Percentiles rank a stretch among this genome's conserved stretches.
Conservation (phyloP, 139 green algal species). For the Chlamydomonas schloesseri region DNA sequence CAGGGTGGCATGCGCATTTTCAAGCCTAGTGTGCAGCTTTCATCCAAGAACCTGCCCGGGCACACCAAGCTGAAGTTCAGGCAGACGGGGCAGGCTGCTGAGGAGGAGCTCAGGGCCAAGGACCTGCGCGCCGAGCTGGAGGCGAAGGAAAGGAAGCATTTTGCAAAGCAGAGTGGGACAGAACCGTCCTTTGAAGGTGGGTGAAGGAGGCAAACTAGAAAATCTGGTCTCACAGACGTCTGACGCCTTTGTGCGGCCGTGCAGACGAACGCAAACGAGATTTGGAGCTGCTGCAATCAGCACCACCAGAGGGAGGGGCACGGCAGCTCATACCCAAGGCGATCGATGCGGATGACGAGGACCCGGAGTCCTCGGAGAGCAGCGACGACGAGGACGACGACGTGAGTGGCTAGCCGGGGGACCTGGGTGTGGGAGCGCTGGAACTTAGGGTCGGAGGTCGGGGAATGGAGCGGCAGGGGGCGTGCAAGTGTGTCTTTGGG, state of each 20-base stretch:
- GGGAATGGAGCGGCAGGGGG: too few relatives aligned
- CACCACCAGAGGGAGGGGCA: slow-evolving; percentile 10
- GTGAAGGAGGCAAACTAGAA: background rate
- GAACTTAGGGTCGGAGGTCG: too few relatives aligned
- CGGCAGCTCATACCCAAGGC: slow-evolving; percentile 81
- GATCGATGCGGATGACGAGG: slow-evolving; percentile 85
- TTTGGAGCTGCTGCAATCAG: slow-evolving; percentile 81
- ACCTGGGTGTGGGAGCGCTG: too few relatives aligned
- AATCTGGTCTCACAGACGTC: background rate
- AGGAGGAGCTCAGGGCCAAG: slow-evolving; percentile 58
- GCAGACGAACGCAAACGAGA: slow-evolving; percentile 86
- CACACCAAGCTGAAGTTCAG: slow-evolving; percentile 90
- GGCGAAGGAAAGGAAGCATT: slow-evolving; percentile 86
- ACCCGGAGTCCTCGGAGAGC: slow-evolving; percentile 44
- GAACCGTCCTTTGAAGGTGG: slow-evolving; percentile 81
- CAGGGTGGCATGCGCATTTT: slow-evolving; percentile 87
- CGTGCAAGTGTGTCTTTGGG: too few relatives aligned
- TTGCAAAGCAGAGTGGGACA: slow-evolving; percentile 62
- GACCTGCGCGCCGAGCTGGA: slow-evolving; percentile 83
- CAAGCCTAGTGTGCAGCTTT: slow-evolving; percentile 71
- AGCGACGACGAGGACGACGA: slow-evolving; percentile 83
- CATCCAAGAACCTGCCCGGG: slow-evolving; percentile 76
- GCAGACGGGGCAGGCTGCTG: slow-evolving; percentile 74
- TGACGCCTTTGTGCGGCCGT: background rate
- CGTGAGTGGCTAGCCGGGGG: slow-evolving; percentile 38